Base-by-base conservation (phyloP, 140 eudicot genomes). In the Ambrosia hybrid region DNA sequence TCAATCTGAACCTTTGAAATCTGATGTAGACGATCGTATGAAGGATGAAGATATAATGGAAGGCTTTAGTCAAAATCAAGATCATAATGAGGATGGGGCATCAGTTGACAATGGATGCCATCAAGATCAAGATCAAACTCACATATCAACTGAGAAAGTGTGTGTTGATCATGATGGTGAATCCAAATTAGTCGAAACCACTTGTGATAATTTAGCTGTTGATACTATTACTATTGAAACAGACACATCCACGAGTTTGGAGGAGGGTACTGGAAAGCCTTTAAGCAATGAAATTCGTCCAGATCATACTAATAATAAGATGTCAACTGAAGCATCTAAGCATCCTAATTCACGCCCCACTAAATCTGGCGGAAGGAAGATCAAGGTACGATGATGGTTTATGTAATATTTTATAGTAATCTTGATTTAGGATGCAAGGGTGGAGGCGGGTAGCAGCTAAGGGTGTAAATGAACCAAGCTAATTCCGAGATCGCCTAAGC, bases 181-280 rank as follows among this genome's bases (percentile, higher is more conserved):
- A 60, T 78, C 89, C 57, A 90, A 87, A 90, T 90, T 83, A 73
- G 96, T 83, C 95, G 95, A 90, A 65, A 85, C 67, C 17, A 86
- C 88, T 72, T 69, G 77, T 76, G 70, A 59, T 43, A 58, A 61
- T 60, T 72, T 85, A 68, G 76, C 66, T 73, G 78, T 79, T 68
- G 76, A 82, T 49, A 51, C 59, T 51, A 51, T 17, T 34, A 51
- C 3, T 63, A 48, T 4, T 13, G 51, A 15, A n/a, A 70, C 26
- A 1, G 62, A 51, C 67, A 73, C 79, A 2, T 66, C 41, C 65
- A 73, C 71, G 74, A 77, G 73, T 75, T 66, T 72, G n/a, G 83
- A 58, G 36, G 84, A 80, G 67, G 81, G 57, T 76, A 80, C 36
- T 9, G 62, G 53, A 15, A 84, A 78, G 69, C 70, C 82, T 37